These are phyloP conservation scores for Myxozyma sirexii DNA, from an alignment of 805 yeast species.

Conservation along the genomic window DNA sequence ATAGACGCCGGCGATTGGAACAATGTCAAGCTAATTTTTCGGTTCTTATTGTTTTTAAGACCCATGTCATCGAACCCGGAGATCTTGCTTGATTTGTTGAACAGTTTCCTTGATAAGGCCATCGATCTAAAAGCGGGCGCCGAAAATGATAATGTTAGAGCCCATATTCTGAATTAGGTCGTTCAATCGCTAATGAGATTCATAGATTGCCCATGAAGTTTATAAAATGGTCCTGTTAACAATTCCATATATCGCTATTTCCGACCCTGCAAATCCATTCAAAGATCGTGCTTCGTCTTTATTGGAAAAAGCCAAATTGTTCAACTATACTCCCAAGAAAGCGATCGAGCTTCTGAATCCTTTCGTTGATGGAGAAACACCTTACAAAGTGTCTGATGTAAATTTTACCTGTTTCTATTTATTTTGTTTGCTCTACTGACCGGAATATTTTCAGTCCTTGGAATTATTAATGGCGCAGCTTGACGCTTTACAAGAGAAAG, in stretches of 20 bases:
- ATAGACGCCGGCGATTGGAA: slow-evolving; percentile 59
- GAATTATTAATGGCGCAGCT: slow-evolving; percentile 24
- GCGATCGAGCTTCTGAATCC: slow-evolving; percentile 21
- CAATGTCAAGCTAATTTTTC: slow-evolving; percentile 65
- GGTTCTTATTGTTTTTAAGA: slow-evolving; percentile 68
- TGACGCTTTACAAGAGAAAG: slow-evolving; percentile 6
- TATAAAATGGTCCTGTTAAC: slow-evolving; percentile 13
- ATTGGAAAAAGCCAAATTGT: slow-evolving; percentile 16
- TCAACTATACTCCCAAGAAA: slow-evolving; percentile 3
- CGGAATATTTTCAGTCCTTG: slow-evolving; percentile 9
- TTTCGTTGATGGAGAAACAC: slow-evolving; percentile 30
- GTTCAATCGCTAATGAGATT: background rate
- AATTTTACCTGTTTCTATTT: background rate
- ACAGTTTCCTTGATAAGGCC: slow-evolving; percentile 57
- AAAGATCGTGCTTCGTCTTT: slow-evolving; percentile 5
- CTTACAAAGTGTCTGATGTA: slow-evolving; percentile 27
- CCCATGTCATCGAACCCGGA: slow-evolving; percentile 59
- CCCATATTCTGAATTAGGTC: background rate
- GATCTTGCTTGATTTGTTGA: slow-evolving; percentile 51
- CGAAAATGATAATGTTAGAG: background rate
- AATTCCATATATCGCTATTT: slow-evolving; percentile 23
- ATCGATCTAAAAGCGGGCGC: slow-evolving; percentile 53
- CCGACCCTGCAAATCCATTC: slow-evolving; percentile 11
- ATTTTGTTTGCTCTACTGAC: background rate
- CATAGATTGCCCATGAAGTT: slow-evolving; percentile 13